Base-by-base conservation (phyloP, 108 stramenopile genomes). In the Conticribra guillardii region DNA sequence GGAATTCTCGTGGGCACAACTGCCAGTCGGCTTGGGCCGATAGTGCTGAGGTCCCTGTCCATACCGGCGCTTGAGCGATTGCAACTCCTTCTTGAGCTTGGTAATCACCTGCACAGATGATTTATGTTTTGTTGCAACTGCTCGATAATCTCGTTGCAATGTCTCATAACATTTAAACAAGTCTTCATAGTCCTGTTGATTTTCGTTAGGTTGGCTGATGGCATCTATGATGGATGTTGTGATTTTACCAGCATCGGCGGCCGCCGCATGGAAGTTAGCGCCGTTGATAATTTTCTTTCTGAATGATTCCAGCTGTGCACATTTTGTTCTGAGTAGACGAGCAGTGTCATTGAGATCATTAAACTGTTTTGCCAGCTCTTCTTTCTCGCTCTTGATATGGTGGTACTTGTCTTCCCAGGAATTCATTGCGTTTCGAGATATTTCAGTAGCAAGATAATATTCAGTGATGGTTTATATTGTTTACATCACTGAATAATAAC, bases 81-180 rank as follows among this genome's bases (percentile, higher is more conserved):
- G 50, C n/a, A 76, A 11, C 28, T 76, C 75, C 22, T 54, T 76
- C 34, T 54, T 70, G 2, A 58, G 69, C 45, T 76, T 76, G 46
- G 22, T 50, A 2, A 70, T 63, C 29, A n/a, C 52, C 24, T 76
- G 60, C 4, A 76, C 33, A 17, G 50, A 63, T 24, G 69, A 61
- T 26, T 76, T 76, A 23, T 76, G 59, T 51, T 76, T 76, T 16
- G 59, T 33, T 1, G 31, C 21, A 8, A 69, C 22, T 15, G 50
- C 22, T 27, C 62, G 26, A 52, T 76, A 46, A 2, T 58, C 30
- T 0, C 59, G 50, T 30, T 76, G 56, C 30, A 70, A 18, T 18
- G 30, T 45, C 1, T 61, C 57, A 51, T 69, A 70, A 17, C 60
- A 26, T n/a, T 63, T 67, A 22, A 69, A 60, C 1, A 76, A 32